phyloP scores from a whole-genome alignment of 2,329 filamentous ascomycete species.

The Xylariaceae sp. region DNA sequence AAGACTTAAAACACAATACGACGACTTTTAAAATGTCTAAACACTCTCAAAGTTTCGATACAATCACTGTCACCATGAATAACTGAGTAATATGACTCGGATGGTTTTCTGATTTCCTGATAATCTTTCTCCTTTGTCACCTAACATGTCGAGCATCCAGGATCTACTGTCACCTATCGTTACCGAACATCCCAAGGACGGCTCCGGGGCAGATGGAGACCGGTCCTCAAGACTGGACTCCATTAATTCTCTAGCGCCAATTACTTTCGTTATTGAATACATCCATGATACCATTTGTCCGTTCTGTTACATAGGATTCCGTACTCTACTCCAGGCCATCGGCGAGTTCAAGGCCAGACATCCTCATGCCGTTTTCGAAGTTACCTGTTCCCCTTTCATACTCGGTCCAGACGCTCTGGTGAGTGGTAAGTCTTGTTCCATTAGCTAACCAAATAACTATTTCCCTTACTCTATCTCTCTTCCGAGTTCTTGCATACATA shows the following conservation, averaged over 20 bases:
- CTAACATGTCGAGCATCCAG: slow-evolving; percentile 28
- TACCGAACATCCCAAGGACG: slow-evolving; percentile 4
- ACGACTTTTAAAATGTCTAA: too few relatives aligned
- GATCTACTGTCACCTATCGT: slow-evolving; percentile 27
- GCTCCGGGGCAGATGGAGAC: too few relatives aligned
- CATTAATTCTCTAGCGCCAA: slow-evolving; percentile 23
- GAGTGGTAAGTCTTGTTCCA: slow-evolving; percentile 32
- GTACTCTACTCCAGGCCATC: slow-evolving; percentile 44
- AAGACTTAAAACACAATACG: too few relatives aligned
- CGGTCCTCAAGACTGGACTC: too few relatives aligned
- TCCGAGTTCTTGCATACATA: too few relatives aligned
- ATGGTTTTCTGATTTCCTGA: too few relatives aligned
- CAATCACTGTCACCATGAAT: too few relatives aligned
- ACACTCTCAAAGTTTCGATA: too few relatives aligned
- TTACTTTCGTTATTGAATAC: slow-evolving; percentile 41
- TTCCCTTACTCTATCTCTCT: too few relatives aligned
- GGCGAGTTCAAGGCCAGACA: slow-evolving; percentile 35
- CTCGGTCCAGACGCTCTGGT: slow-evolving; percentile 31
- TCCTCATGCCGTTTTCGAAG: slow-evolving; percentile 43
- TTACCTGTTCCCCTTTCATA: slow-evolving; percentile 46
- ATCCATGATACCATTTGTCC: slow-evolving; percentile 50
- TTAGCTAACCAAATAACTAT: too few relatives aligned
- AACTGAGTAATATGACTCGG: too few relatives aligned
- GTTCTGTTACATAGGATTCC: slow-evolving; percentile 49
- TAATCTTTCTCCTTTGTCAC: too few relatives aligned